These are phyloP conservation scores for Gnomoniopsis sp. DNA, from an alignment of 2,329 filamentous ascomycete species.

Conservation along the genomic window DNA sequence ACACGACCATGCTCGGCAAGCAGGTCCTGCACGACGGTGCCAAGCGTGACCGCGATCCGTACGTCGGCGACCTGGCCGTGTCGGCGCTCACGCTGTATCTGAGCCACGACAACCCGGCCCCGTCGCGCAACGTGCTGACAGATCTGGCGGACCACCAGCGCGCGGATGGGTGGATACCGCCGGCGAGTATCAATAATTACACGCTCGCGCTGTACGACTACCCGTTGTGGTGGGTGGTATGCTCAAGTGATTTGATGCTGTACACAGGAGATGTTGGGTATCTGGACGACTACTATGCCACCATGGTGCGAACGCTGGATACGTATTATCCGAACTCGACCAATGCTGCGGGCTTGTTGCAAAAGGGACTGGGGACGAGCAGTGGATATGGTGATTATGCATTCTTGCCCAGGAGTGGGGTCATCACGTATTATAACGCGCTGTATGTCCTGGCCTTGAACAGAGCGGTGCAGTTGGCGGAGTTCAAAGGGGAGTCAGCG, in stretches of 20 bases:
- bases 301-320: slow-evolving; percentile 39
- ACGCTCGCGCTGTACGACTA: slow-evolving; percentile 48
- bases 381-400: slow-evolving; percentile 48
- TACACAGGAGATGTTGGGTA: slow-evolving; percentile 45
- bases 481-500: slow-evolving; percentile 23
- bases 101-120: slow-evolving; percentile 38
- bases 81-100: slow-evolving; percentile 45
- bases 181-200: slow-evolving; percentile 48
- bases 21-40: slow-evolving; percentile 47
- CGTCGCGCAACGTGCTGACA: slow-evolving; percentile 43
- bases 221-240: slow-evolving; percentile 50
- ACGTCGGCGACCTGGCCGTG: slow-evolving; percentile 50
- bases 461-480: slow-evolving; percentile 41
- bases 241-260: slow-evolving; percentile 44
- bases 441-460: slow-evolving; percentile 45
- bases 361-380: slow-evolving; percentile 39
- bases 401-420: slow-evolving; percentile 43
- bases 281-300: slow-evolving; percentile 37
- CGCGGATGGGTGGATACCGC: slow-evolving; percentile 51
- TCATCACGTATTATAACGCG: slow-evolving; percentile 51
- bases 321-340: slow-evolving; percentile 42
- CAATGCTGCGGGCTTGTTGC: slow-evolving; percentile 23
- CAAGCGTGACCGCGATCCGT: slow-evolving; percentile 51
- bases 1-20: slow-evolving; percentile 40
- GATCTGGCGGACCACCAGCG: slow-evolving; percentile 48